Evolutionary conservation across 192 early-diverging fungal species (phyloP).

Genomic region (Thoreauomyces humboldtii): DNA sequence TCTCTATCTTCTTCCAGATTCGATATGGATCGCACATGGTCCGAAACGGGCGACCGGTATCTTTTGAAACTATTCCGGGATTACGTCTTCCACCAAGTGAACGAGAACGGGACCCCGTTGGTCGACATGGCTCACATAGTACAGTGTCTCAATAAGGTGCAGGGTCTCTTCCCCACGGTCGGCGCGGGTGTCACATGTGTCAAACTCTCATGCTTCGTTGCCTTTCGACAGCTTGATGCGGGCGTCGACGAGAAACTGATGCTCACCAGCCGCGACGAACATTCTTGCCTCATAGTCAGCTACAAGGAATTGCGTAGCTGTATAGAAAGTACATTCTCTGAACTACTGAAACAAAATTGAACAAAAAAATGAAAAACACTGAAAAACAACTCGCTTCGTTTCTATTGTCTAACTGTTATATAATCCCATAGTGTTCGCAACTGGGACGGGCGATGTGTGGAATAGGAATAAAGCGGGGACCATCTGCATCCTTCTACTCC

Average conservation of each 20-base stretch:
- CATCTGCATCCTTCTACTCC: no score
- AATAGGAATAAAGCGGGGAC: no score
- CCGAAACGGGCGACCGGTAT: conserved; percentile 97
- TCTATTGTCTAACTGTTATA: no score
- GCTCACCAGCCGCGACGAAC: conserved; percentile 94
- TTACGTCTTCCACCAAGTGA: conserved; percentile 96
- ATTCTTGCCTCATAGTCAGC: conserved; percentile 94
- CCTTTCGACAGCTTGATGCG: conserved; percentile 71
- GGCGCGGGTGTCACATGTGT: no score
- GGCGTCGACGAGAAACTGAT: conserved; percentile 93
- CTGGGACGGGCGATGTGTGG: no score
- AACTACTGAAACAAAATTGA: conserved; percentile 55
- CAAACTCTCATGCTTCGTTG: no score
- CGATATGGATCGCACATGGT: conserved; percentile 88
- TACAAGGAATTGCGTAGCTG: conserved; percentile 94
- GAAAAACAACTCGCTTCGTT: no score
- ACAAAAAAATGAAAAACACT: neutral
- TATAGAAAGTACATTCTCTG: conserved; percentile 80
- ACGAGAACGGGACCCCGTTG: conserved; percentile 74
- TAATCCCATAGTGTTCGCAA: no score
- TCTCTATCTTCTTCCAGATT: no score
- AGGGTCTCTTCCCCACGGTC: no score
- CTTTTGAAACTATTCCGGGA: conserved; percentile 97
- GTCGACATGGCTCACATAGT: conserved; percentile 92
- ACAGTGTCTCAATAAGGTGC: conserved; percentile 94